Evolutionary conservation across 2,329 filamentous ascomycete species (phyloP).

Genomic region (Botrytis aclada): DNA sequence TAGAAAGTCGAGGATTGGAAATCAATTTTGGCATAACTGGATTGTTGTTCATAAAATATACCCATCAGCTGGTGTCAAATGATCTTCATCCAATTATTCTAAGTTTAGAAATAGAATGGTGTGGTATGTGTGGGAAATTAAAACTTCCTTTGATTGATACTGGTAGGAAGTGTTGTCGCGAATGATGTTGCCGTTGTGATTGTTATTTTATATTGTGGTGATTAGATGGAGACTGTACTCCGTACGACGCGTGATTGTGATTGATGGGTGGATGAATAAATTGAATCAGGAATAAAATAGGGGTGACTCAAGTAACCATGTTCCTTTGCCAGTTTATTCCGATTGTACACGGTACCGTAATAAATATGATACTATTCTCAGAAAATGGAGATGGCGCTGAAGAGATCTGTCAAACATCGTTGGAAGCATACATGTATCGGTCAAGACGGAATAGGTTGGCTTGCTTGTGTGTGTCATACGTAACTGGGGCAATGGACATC

Average conservation of each 20-base stretch:
- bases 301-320: neutral
- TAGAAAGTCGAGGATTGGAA: conserved; percentile 1
- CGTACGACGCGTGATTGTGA: neutral
- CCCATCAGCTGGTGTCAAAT: neutral
- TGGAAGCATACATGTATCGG: neutral
- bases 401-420: conserved; percentile 1
- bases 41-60: neutral
- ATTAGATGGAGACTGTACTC: neutral
- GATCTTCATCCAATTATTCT: neutral
- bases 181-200: neutral
- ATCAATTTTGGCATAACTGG: neutral
- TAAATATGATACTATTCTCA: neutral
- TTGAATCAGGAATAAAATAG: neutral
- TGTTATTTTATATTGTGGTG: neutral
- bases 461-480: neutral
- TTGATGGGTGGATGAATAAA: neutral
- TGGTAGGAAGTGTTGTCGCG: neutral
- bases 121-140: neutral
- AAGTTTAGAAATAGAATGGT: neutral
- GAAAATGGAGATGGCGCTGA: conserved; percentile 5
- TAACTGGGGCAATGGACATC: neutral
- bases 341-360: neutral
- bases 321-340: neutral
- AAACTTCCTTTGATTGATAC: neutral
- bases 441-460: neutral